phyloP scores from a whole-genome alignment of 2,329 filamentous ascomycete genomes.

The Fusarium sterilihyphosum region DNA sequence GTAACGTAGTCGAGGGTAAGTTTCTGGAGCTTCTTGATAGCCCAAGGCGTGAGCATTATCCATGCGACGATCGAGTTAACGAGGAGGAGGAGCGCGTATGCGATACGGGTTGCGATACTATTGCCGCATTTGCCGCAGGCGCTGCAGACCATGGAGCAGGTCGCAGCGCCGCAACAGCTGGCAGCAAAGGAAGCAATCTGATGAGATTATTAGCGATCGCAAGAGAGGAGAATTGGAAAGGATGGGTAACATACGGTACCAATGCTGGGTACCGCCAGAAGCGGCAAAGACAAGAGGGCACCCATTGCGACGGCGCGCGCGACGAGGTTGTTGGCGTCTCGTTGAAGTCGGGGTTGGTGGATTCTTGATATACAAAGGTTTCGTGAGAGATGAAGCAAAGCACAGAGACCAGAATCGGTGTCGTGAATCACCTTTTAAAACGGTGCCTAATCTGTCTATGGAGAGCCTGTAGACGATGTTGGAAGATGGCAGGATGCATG shows the following conservation, averaged over 20 bases:
- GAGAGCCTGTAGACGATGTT: neutral
- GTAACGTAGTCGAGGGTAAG: constrained; percentile 95
- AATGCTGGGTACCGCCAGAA: constrained; percentile 87
- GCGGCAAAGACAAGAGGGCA: constrained; percentile 86
- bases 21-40: constrained; percentile 92
- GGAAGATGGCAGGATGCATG: constrained; percentile 25
- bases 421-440: neutral
- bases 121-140: constrained; percentile 97
- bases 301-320: constrained; percentile 71
- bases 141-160: constrained; percentile 94
- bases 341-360: neutral
- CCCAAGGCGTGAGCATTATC: constrained; percentile 99
- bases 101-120: constrained; percentile 96
- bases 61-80: constrained; percentile 97
- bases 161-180: constrained; percentile 96
- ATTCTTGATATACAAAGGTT: neutral
- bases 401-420: neutral
- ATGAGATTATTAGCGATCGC: constrained; percentile 18
- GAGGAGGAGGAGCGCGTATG: constrained; percentile 92
- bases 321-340: neutral
- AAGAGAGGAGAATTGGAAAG: too few species aligned
- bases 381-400: neutral
- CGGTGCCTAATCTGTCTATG: neutral
- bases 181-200: constrained; percentile 81
- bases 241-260: constrained; percentile 74